Conservation (phyloP, 768 basidiomycete genomes). For the Cystofilobasidium capitatum region DNA sequence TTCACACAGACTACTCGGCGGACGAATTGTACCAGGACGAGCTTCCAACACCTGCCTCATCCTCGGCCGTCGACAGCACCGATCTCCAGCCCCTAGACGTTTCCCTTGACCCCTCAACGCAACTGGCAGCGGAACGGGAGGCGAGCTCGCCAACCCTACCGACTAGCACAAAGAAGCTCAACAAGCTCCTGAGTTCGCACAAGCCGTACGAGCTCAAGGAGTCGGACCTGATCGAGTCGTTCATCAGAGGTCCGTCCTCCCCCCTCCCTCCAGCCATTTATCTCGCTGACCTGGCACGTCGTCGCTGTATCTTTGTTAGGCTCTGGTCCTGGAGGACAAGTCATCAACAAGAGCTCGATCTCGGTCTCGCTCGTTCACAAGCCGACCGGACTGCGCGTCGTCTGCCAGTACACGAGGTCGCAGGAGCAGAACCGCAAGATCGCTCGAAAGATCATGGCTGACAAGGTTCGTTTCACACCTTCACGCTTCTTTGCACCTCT, state of each 20-base stretch:
- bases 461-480: constrained; percentile 54
- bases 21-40: too few relatives aligned
- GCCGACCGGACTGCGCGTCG: constrained; percentile 75
- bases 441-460: constrained; percentile 61
- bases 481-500: too few relatives aligned
- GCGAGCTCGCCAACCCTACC: constrained; percentile 25
- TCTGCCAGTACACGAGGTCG: constrained; percentile 82
- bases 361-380: constrained; percentile 69
- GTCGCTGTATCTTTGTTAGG: constrained; percentile 44
- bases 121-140: background rate
- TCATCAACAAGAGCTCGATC: constrained; percentile 84
- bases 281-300: constrained; percentile 3
- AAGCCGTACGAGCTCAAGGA: constrained; percentile 40
- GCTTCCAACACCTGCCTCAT: too few relatives aligned
- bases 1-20: too few relatives aligned
- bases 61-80: too few relatives aligned
- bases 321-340: constrained; percentile 91
- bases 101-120: too few relatives aligned
- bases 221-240: constrained; percentile 73
- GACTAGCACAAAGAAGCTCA: constrained; percentile 37
- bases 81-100: too few relatives aligned
- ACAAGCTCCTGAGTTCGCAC: constrained; percentile 32
- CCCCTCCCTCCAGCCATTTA: background rate
- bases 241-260: constrained; percentile 60
- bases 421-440: constrained; percentile 65